A percentile compares a stretch with the other conserved stretches of the same genome.
Evolutionary conservation across 2,329 filamentous ascomycete species (phyloP).

Genomic region (Lecanicillium sp.): DNA sequence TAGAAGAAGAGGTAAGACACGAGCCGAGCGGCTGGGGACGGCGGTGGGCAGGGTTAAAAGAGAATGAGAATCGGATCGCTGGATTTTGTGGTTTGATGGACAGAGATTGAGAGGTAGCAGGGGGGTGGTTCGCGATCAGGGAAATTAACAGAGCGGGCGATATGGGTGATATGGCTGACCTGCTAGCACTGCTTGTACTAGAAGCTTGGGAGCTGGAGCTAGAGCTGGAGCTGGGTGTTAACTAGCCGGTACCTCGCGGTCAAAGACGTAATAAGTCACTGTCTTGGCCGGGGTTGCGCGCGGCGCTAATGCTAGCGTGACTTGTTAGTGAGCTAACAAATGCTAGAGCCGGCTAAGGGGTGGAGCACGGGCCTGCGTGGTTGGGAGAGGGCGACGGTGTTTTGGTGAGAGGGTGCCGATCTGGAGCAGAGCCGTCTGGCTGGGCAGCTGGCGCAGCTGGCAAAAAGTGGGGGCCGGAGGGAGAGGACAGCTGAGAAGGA

Average conservation of each 20-base stretch:
- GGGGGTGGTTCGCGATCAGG: not conserved
- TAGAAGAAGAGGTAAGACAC: not conserved
- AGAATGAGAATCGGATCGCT: conserved; percentile 9
- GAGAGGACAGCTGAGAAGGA: conserved; percentile 5
- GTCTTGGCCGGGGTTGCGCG: conserved; percentile 7
- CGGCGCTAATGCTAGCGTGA: not conserved
- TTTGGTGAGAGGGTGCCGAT: conserved; percentile 5
- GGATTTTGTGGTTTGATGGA: not conserved
- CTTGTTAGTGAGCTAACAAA: not conserved
- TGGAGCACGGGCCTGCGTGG: not conserved
- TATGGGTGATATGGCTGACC: no score
- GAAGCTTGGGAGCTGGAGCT: no score
- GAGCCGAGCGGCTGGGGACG: not conserved
- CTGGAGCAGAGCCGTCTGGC: no score
- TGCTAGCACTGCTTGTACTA: no score
- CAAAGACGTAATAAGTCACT: conserved; percentile 15
- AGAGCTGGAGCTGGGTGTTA: not conserved
- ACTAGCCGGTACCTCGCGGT: not conserved
- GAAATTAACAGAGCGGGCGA: no score
- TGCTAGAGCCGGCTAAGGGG: not conserved
- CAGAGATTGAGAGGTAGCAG: no score
- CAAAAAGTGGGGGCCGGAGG: not conserved
- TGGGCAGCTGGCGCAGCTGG: no score
- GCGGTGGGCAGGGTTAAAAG: conserved; percentile 1
- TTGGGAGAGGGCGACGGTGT: not conserved